phyloP scores from a whole-genome alignment of 129 eudicot species.

The Tanacetum coccineum region DNA sequence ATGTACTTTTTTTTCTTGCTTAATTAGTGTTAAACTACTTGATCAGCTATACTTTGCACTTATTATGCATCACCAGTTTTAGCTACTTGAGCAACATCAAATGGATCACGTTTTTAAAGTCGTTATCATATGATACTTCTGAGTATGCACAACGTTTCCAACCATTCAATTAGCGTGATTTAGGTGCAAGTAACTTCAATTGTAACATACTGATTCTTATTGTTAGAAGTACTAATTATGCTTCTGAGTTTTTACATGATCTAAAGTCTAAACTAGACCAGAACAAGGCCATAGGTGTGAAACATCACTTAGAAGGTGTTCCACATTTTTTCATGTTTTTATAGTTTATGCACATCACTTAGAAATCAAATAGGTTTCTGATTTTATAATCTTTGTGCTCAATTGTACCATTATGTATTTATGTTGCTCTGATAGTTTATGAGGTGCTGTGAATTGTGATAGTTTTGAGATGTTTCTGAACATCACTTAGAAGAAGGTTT shows the following conservation, averaged over 20 bases:
- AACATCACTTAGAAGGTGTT: not conserved
- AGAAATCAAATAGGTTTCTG: no score
- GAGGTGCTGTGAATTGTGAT: no score
- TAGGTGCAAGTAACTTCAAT: not conserved
- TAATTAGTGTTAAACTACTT: conserved; percentile 10
- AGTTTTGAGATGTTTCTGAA: no score
- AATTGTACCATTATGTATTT: no score
- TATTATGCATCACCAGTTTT: not conserved
- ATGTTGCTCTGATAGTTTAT: no score
- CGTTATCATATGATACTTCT: not conserved
- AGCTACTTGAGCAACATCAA: conserved; percentile 3
- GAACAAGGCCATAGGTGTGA: not conserved
- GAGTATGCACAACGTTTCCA: not conserved
- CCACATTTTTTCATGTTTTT: not conserved
- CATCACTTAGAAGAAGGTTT: no score
- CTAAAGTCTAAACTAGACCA: not conserved
- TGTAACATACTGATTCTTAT: not conserved
- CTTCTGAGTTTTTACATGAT: not conserved
- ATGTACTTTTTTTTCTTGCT: conserved; percentile 1
- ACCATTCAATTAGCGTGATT: conserved; percentile 7
- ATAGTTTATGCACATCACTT: no score
- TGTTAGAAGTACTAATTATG: conserved; percentile 8
- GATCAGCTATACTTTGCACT: conserved; percentile 2
- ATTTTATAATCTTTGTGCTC: no score
- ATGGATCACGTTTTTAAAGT: not conserved